A percentile compares a stretch with the other conserved stretches of the same genome.
Conservation (phyloP, 257 asterid genomes). For the Ophiorrhiza pumila region DNA sequence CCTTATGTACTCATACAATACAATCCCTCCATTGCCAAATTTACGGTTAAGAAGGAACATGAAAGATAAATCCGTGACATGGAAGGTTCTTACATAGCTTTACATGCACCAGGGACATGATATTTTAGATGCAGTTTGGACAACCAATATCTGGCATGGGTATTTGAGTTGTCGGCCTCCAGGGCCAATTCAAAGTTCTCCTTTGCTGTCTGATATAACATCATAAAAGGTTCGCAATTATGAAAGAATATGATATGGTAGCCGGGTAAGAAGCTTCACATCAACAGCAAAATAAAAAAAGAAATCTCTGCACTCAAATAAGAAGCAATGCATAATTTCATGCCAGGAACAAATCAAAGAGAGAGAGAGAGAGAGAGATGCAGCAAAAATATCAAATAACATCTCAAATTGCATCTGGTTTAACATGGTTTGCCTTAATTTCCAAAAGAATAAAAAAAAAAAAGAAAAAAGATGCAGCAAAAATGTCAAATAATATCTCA, state of each 20-base stretch:
- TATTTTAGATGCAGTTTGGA: slow-evolving; percentile 81
- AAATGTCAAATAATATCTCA: neutral
- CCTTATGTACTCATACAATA: neutral
- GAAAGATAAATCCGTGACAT: neutral
- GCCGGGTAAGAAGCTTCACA: neutral
- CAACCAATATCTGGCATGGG: slow-evolving; percentile 92
- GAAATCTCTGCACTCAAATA: neutral
- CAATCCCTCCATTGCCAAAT: neutral
- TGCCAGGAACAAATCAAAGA: neutral
- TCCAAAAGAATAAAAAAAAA: neutral
- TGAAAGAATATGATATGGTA: neutral
- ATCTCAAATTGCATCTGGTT: neutral
- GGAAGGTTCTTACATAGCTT: slow-evolving; percentile 58
- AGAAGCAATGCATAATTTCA: neutral
- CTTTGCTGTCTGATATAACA: slow-evolving; percentile 64
- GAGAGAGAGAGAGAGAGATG: neutral
- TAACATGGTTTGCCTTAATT: neutral
- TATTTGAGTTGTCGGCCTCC: slow-evolving; percentile 87
- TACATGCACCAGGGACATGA: slow-evolving; percentile 89
- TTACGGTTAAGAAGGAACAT: neutral
- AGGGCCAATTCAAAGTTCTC: slow-evolving; percentile 88
- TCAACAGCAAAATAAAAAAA: neutral
- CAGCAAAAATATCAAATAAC: neutral
- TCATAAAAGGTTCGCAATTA: slow-evolving; percentile 20
- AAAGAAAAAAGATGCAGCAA: neutral